Evolutionary conservation across 768 basidiomycete genomes (phyloP).

Genomic region (Lactarius hatsudake): DNA sequence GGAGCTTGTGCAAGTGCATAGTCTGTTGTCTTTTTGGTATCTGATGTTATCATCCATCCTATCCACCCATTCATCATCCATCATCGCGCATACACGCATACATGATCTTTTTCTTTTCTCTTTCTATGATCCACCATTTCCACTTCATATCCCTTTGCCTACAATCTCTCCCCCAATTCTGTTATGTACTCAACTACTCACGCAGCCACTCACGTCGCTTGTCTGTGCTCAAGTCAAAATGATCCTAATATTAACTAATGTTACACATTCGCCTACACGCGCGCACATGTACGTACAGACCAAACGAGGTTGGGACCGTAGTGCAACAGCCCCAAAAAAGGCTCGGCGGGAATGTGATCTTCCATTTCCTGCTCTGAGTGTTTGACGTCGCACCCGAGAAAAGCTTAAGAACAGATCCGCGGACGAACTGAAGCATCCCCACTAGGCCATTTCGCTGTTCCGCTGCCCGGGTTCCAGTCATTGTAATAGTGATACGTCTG

Average conservation of each 20-base stretch:
- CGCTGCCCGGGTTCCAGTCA: not conserved
- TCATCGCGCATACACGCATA: not conserved
- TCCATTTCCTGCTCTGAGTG: too few relatives aligned
- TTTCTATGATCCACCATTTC: not conserved
- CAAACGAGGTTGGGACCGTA: too few relatives aligned
- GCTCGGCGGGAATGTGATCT: too few relatives aligned
- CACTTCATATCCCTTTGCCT: not conserved
- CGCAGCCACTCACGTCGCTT: not conserved
- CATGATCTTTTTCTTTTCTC: not conserved
- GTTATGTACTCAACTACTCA: not conserved
- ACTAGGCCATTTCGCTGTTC: not conserved
- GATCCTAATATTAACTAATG: not conserved
- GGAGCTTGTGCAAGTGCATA: not conserved
- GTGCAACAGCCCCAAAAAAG: not conserved
- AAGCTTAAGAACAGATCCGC: not conserved
- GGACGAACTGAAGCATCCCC: not conserved
- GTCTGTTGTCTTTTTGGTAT: not conserved
- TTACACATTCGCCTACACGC: not conserved
- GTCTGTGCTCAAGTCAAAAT: not conserved
- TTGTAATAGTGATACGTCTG: not conserved
- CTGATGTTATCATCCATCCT: conserved; percentile 3
- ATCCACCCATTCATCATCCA: conserved; percentile 1
- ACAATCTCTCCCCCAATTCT: not conserved
- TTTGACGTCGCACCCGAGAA: not conserved
- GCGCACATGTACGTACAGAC: too few relatives aligned